Conservation (phyloP, 2,329 filamentous ascomycete species). For the Alternaria sp. region DNA sequence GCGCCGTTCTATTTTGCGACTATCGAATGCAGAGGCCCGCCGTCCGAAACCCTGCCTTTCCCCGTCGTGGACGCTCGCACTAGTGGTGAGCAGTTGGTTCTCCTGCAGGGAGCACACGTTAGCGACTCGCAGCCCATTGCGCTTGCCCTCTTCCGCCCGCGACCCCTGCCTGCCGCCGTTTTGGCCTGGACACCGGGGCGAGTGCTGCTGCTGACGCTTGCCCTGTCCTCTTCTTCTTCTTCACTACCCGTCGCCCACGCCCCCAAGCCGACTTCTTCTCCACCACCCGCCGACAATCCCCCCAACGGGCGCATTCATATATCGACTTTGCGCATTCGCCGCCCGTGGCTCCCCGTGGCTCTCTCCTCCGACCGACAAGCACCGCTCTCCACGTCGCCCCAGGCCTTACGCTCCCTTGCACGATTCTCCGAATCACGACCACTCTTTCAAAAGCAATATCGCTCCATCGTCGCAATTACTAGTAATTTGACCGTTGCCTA, state of each 20-base stretch:
- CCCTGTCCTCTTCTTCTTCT: slow-evolving; percentile 18
- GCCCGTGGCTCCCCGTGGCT: slow-evolving; percentile 43
- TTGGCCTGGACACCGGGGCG: slow-evolving; percentile 28
- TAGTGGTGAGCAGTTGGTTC: slow-evolving; percentile 23
- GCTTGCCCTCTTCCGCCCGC: slow-evolving; percentile 27
- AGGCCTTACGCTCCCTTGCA: slow-evolving; percentile 46
- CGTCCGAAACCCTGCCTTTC: slow-evolving; percentile 21
- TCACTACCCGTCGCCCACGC: slow-evolving; percentile 23
- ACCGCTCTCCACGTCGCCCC: slow-evolving; percentile 23
- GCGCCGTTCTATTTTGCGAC: slow-evolving; percentile 34
- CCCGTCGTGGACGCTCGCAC: slow-evolving; percentile 26
- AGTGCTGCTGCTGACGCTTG: slow-evolving; percentile 23
- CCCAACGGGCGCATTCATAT: slow-evolving; percentile 43
- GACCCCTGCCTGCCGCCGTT: slow-evolving; percentile 25
- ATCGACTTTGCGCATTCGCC: slow-evolving; percentile 44
- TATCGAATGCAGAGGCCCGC: slow-evolving; percentile 30
- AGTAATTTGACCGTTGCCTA: slow-evolving; percentile 30
- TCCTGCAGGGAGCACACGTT: slow-evolving; percentile 32
- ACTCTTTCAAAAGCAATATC: slow-evolving; percentile 37
- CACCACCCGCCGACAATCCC: slow-evolving; percentile 44
- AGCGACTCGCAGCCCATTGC: slow-evolving; percentile 25
- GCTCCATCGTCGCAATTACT: slow-evolving; percentile 19
- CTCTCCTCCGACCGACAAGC: slow-evolving; percentile 22
- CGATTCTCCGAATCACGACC: slow-evolving; percentile 49
- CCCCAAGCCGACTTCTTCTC: slow-evolving; percentile 27